These are phyloP conservation scores for Pichia deserticola DNA, from an alignment of 805 yeast genomes.

Conservation along the genomic window DNA sequence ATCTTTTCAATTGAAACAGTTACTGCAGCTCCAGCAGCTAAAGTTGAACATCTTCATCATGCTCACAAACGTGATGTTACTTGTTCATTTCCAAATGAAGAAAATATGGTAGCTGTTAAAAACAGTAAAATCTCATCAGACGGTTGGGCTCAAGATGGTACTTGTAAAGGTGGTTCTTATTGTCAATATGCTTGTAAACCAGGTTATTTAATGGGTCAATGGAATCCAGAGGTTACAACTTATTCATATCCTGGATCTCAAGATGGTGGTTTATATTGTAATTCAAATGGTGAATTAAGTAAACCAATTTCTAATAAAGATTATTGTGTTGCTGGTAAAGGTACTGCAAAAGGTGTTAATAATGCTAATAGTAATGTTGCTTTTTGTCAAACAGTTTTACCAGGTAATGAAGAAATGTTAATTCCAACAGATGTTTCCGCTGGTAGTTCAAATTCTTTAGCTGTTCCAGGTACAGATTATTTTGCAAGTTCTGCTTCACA, in stretches of 20 bases:
- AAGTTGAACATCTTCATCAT: constrained; percentile 10
- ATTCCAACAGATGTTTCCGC: constrained; percentile 69
- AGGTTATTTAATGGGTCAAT: constrained; percentile 80
- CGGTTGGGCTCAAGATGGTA: constrained; percentile 85
- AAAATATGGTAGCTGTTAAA: constrained; percentile 59
- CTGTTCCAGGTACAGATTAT: constrained; percentile 80
- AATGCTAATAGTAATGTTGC: constrained; percentile 55
- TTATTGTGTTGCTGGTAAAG: constrained; percentile 73
- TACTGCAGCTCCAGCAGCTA: neutral
- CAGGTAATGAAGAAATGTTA: constrained; percentile 92
- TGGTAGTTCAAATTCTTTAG: constrained; percentile 45
- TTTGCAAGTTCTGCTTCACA: constrained; percentile 87
- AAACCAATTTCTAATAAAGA: constrained; percentile 50
- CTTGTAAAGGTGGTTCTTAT: constrained; percentile 68
- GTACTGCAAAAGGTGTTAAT: constrained; percentile 55
- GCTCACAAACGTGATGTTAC: constrained; percentile 7
- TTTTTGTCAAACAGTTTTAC: constrained; percentile 87
- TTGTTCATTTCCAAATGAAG: constrained; percentile 62
- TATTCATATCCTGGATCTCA: constrained; percentile 73
- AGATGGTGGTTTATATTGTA: constrained; percentile 79
- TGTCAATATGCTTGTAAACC: constrained; percentile 92
- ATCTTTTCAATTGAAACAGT: neutral
- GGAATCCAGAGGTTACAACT: constrained; percentile 72
- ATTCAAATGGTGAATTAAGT: constrained; percentile 57
- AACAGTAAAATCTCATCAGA: constrained; percentile 50